Base-by-base conservation (phyloP, 2,329 filamentous ascomycete genomes). In the Leptographium procerum region DNA sequence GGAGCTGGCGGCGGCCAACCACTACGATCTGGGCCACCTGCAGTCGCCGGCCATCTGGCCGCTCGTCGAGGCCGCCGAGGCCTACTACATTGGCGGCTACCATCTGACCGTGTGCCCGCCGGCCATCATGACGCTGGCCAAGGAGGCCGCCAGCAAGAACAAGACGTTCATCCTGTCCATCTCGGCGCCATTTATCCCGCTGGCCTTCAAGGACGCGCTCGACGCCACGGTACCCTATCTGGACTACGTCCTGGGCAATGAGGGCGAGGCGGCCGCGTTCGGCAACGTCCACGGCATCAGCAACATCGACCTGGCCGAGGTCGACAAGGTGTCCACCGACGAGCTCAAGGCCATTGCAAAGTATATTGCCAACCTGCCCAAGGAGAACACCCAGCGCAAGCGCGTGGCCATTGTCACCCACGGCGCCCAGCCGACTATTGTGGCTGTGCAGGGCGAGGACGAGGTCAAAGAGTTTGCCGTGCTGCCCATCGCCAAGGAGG, bases 131-230 rank as follows among this genome's bases (percentile, higher is more conserved):
- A 89, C 91, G 64, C 82, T 99, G 54, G 92, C 87, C 65, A 86
- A 95, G 74, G 88, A 97, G 76, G 92, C 94, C 60, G 91, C 90
- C 45, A 77, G 81, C 64, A 85, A 89, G 73, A 87, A 97, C 82
- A 99, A 99, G 84, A 79, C 80, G 62, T 95, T 97, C 73, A 84
- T 91, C 67, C 85, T 99, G 66, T 95, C 91, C 66, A 84, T 99
- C 61, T 94, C 90, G 56, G 94, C 94, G 9, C 94, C 94, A 61
- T 99, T 99, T 80, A 96, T 99, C 69, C 79, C 87, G 45, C 88
- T 95, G 71, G 96, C 96, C 82, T 99, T 97, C 87, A 96, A 96
- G 81, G 91, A 96, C 55, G 88, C 85, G 64, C 83, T 99, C 53
- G 90, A 96, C 74, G 85, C 85, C 67, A 87, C 88, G 57, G 80